Evolutionary conservation across 1,139 yeast species (phyloP).

Genomic region (Yamadazyma taylorii): DNA sequence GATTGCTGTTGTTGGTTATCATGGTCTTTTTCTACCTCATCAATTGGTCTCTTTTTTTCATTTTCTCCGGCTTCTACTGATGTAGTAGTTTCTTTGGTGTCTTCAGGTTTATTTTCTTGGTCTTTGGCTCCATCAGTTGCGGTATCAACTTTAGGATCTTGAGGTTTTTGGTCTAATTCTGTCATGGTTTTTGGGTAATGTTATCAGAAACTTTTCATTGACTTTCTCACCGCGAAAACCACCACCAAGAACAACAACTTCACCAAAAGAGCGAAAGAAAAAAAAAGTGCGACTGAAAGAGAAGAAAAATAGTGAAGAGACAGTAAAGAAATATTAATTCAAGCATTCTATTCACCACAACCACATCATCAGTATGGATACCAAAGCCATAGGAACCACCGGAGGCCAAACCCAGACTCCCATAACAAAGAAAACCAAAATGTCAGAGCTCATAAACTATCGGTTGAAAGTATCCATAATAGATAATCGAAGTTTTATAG

Average conservation of each 20-base stretch:
- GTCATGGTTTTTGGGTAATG: conserved; percentile 3
- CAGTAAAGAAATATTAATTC: no score
- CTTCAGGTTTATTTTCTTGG: conserved; percentile 3
- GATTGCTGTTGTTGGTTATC: background rate
- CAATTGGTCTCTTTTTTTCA: conserved; percentile 19
- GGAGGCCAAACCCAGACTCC: background rate
- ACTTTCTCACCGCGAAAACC: conserved; percentile 10
- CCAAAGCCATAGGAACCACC: no score
- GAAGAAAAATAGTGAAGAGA: no score
- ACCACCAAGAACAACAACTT: no score
- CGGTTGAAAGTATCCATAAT: conserved; percentile 70
- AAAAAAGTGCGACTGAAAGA: no score
- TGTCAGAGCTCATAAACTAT: conserved; percentile 73
- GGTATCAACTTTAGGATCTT: conserved; percentile 7
- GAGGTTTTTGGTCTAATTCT: conserved; percentile 3
- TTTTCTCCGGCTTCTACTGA: conserved; percentile 11
- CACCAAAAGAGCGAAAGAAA: no score
- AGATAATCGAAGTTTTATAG: conserved; percentile 76
- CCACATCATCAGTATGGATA: no score
- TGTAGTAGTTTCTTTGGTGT: conserved; percentile 8
- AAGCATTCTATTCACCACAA: no score
- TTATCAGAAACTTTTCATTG: no score
- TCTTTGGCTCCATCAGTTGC: conserved; percentile 5
- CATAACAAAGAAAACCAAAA: conserved; percentile 44
- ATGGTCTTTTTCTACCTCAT: conserved; percentile 12